Evolutionary conservation across 345 rosid species (phyloP).

Genomic region (Diplotaxis tenuifolia): DNA sequence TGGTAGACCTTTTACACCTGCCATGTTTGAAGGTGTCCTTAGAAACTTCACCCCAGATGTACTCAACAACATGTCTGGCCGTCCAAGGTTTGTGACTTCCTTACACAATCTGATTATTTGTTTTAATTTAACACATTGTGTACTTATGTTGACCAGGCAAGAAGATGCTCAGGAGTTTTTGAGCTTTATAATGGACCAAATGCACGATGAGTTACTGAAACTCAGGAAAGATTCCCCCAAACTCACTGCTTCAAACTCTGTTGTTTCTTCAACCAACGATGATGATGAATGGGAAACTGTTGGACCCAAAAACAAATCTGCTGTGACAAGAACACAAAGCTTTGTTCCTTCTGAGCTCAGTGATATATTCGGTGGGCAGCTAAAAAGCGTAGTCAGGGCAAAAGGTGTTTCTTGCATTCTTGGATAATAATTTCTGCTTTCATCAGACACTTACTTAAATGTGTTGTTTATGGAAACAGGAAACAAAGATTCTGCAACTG

Average conservation of each 20-base stretch:
- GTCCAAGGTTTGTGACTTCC: slow-evolving; percentile 68
- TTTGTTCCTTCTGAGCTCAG: slow-evolving; percentile 69
- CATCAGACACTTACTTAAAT: slow-evolving; percentile 9
- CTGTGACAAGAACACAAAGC: slow-evolving; percentile 87
- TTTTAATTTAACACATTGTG: neutral
- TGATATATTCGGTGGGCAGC: slow-evolving; percentile 83
- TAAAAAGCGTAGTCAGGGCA: slow-evolving; percentile 81
- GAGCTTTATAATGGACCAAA: slow-evolving; percentile 87
- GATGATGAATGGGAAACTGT: slow-evolving; percentile 98
- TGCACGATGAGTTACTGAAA: slow-evolving; percentile 84
- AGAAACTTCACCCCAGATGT: slow-evolving; percentile 82
- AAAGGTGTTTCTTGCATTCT: slow-evolving; percentile 45
- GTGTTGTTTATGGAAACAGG: slow-evolving; percentile 47
- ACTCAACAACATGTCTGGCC: slow-evolving; percentile 65
- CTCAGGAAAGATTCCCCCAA: slow-evolving; percentile 49
- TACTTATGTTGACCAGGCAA: slow-evolving; percentile 60
- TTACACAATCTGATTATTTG: neutral
- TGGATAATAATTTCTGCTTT: neutral
- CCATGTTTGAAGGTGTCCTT: slow-evolving; percentile 84
- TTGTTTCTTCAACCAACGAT: slow-evolving; percentile 53
- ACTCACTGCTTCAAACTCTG: slow-evolving; percentile 42
- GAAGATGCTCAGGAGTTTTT: slow-evolving; percentile 99
- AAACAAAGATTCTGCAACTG: slow-evolving; percentile 72
- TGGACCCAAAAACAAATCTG: slow-evolving; percentile 88
- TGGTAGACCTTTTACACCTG: slow-evolving; percentile 73